A percentile compares a stretch with the other conserved stretches of the same genome.
Conservation (phyloP, 305 asterid genomes). For the Fraxinus paxiana region DNA sequence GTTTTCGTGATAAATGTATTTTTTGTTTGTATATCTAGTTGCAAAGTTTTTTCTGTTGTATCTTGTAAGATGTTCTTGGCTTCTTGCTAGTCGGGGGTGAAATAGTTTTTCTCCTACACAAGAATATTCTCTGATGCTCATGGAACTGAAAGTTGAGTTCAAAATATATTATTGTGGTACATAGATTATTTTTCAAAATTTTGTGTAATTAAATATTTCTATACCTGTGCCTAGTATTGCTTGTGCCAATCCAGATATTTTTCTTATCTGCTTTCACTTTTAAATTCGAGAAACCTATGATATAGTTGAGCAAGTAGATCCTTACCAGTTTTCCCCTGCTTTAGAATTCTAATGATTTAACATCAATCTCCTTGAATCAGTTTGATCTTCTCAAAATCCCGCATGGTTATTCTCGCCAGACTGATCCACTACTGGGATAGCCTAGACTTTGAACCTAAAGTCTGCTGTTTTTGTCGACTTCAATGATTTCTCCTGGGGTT, state of each 20-base stretch:
- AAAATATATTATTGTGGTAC: background rate
- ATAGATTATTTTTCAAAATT: background rate
- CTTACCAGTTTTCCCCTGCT: background rate
- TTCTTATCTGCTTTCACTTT: background rate
- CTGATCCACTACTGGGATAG: background rate
- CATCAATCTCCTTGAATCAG: background rate
- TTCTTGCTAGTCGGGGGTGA: background rate
- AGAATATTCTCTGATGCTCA: background rate
- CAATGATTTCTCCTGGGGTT: background rate
- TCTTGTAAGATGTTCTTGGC: background rate
- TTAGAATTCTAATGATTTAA: background rate
- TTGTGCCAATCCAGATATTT: background rate
- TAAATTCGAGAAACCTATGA: background rate
- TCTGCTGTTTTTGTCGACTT: background rate
- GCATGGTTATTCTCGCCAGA: background rate
- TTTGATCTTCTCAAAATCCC: background rate
- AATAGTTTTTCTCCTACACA: background rate
- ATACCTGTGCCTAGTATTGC: background rate
- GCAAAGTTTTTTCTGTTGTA: background rate
- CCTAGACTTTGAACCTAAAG: background rate
- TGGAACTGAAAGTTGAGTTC: background rate
- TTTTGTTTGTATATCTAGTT: background rate
- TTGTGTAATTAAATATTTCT: too few relatives aligned
- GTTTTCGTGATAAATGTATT: background rate
- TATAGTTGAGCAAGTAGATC: background rate